A percentile compares a stretch with the other conserved stretches of the same genome.
Evolutionary conservation across 352 stramenopile genomes (phyloP).

Genomic region (Saprolegnia parasitica): DNA sequence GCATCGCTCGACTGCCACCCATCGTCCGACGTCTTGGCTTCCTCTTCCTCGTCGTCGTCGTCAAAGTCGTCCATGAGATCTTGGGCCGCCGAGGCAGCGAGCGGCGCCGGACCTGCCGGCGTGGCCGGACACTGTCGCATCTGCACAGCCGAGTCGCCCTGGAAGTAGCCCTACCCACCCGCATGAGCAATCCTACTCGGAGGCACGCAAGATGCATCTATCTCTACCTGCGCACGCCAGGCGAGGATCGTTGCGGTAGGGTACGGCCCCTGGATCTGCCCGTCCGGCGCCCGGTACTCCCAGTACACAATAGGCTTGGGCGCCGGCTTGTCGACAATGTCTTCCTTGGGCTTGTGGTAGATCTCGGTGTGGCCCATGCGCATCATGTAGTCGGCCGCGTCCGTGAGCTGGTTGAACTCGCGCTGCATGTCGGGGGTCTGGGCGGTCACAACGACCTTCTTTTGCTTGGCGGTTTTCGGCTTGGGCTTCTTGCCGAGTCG

Average conservation of each 20-base stretch:
- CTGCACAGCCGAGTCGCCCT: conserved; percentile 60
- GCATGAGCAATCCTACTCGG: not conserved
- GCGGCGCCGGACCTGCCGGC: conserved; percentile 31
- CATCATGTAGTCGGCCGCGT: conserved; percentile 77
- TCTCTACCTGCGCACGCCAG: conserved; percentile 62
- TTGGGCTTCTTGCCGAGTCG: conserved; percentile 56
- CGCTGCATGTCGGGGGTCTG: conserved; percentile 67
- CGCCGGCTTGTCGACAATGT: conserved; percentile 55
- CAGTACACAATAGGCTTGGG: conserved; percentile 39
- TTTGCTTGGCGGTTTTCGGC: conserved; percentile 33
- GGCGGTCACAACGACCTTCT: conserved; percentile 22
- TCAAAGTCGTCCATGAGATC: conserved; percentile 85
- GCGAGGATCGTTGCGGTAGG: conserved; percentile 64
- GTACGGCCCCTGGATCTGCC: conserved; percentile 70
- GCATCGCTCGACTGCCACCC: conserved; percentile 61
- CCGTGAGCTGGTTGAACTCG: conserved; percentile 75
- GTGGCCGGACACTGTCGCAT: conserved; percentile 41
- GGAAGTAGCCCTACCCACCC: conserved; percentile 64
- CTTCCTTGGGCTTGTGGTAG: conserved; percentile 76
- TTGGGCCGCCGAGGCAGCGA: conserved; percentile 58
- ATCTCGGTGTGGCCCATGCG: conserved; percentile 69
- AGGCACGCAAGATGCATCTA: not conserved
- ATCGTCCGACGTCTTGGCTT: conserved; percentile 25
- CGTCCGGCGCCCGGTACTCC: conserved; percentile 72
- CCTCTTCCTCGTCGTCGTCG: conserved; percentile 57